These are phyloP conservation scores for Magnusiomyces suaveolens DNA, from an alignment of 1,139 yeast species.

Conservation along the genomic window DNA sequence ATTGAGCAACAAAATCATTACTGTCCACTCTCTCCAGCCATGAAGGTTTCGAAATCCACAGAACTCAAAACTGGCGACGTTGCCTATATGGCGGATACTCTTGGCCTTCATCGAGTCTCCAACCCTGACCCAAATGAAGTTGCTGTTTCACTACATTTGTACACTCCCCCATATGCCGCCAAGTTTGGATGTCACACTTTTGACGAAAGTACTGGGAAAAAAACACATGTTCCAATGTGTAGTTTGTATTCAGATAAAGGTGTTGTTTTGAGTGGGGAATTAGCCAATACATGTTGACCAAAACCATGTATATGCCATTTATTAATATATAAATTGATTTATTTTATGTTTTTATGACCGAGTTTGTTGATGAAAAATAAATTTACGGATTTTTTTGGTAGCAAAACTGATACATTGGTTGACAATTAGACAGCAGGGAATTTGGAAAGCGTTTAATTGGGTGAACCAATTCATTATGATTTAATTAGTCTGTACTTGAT, in stretches of 20 bases:
- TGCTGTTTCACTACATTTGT: conserved; percentile 65
- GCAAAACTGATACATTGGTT: too few relatives aligned
- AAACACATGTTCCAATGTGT: conserved; percentile 51
- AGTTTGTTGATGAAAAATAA: too few relatives aligned
- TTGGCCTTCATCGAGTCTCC: conserved; percentile 58
- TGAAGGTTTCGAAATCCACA: conserved; percentile 29
- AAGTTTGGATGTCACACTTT: conserved; percentile 55
- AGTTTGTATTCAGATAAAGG: conserved; percentile 60
- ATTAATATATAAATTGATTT: too few relatives aligned
- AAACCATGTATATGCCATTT: background rate
- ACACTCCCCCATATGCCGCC: conserved; percentile 72
- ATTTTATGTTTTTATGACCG: too few relatives aligned
- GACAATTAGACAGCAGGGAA: too few relatives aligned
- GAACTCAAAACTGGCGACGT: conserved; percentile 40
- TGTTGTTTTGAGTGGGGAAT: conserved; percentile 9
- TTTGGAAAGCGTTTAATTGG: too few relatives aligned
- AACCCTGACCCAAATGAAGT: conserved; percentile 41
- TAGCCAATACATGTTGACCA: conserved; percentile 1
- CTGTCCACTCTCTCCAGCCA: conserved; percentile 11
- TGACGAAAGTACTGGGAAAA: conserved; percentile 44
- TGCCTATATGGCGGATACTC: conserved; percentile 56
- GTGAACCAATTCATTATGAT: too few relatives aligned
- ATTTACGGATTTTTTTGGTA: too few relatives aligned
- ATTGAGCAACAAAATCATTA: background rate
- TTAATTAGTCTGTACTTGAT: too few relatives aligned